A percentile compares a stretch with the other conserved stretches of the same genome.
Evolutionary conservation across 2,329 filamentous ascomycete genomes (phyloP).

Genomic region (Penicillium occitanis): DNA sequence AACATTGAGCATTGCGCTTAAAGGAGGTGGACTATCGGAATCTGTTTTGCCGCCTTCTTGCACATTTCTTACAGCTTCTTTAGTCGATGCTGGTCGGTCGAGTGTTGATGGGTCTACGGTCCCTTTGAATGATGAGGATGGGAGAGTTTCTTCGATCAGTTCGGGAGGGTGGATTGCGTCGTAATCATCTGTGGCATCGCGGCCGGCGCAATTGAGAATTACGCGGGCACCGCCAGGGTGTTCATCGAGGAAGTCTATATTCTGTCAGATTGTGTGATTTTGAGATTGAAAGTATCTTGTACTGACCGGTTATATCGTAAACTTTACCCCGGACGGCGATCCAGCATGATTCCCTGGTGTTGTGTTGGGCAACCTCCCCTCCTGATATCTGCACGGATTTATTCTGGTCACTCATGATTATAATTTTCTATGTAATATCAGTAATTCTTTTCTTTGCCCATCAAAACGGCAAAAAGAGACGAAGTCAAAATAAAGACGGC

Average conservation of each 20-base stretch:
- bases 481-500: background rate
- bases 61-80: background rate
- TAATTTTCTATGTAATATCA: too few species aligned
- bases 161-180: conserved; percentile 36
- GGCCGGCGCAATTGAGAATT: conserved; percentile 37
- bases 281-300: background rate
- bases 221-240: conserved; percentile 38
- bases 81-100: conserved; percentile 21
- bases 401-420: background rate
- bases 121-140: conserved; percentile 29
- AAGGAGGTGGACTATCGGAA: conserved; percentile 26
- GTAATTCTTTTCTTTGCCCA: too few species aligned
- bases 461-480: background rate
- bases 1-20: conserved; percentile 37
- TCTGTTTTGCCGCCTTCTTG: background rate
- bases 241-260: conserved; percentile 32
- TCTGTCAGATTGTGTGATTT: background rate
- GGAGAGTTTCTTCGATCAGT: conserved; percentile 32
- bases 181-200: conserved; percentile 38
- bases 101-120: conserved; percentile 23
- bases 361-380: conserved; percentile 53
- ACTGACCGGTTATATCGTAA: conserved; percentile 49
- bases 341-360: conserved; percentile 52
- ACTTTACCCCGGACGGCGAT: conserved; percentile 53
- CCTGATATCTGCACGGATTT: background rate